These are phyloP conservation scores for Kuraishia borneana DNA, from an alignment of 805 yeast species.

Conservation along the genomic window DNA sequence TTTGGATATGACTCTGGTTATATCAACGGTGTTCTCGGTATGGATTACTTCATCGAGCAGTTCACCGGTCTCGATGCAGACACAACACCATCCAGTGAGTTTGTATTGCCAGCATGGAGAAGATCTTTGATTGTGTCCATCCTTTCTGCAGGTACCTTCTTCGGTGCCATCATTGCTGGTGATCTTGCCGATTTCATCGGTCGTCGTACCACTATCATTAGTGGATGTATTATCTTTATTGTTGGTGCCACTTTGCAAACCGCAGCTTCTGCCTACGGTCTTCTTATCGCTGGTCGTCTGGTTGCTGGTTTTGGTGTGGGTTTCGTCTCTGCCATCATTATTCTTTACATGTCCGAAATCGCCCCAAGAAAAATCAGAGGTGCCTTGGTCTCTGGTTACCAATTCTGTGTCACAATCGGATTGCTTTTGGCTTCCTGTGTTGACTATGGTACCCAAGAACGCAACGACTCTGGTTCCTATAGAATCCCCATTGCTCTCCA, in stretches of 20 bases:
- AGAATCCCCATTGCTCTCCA: conserved; percentile 69
- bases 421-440: conserved; percentile 58
- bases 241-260: conserved; percentile 38
- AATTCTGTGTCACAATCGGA: conserved; percentile 57
- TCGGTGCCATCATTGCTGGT: conserved; percentile 54
- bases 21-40: conserved; percentile 55
- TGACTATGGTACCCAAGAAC: conserved; percentile 52
- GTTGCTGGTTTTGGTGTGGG: conserved; percentile 76
- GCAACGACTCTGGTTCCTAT: conserved; percentile 47
- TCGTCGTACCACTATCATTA: conserved; percentile 32
- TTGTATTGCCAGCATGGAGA: conserved; percentile 16
- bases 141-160: conserved; percentile 58
- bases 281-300: conserved; percentile 54
- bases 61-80: conserved; percentile 14
- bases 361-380: conserved; percentile 75
- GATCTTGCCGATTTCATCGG: conserved; percentile 36
- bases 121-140: conserved; percentile 50
- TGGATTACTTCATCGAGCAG: conserved; percentile 31
- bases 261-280: conserved; percentile 27
- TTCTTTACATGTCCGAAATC: conserved; percentile 69
- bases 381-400: conserved; percentile 64
- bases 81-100: conserved; percentile 8
- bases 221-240: conserved; percentile 31
- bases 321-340: conserved; percentile 62
- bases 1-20: conserved; percentile 65